A percentile compares a stretch with the other conserved stretches of the same genome.
Conservation (phyloP, 148 eudicot genomes). For the Nyssa sinensis region DNA sequence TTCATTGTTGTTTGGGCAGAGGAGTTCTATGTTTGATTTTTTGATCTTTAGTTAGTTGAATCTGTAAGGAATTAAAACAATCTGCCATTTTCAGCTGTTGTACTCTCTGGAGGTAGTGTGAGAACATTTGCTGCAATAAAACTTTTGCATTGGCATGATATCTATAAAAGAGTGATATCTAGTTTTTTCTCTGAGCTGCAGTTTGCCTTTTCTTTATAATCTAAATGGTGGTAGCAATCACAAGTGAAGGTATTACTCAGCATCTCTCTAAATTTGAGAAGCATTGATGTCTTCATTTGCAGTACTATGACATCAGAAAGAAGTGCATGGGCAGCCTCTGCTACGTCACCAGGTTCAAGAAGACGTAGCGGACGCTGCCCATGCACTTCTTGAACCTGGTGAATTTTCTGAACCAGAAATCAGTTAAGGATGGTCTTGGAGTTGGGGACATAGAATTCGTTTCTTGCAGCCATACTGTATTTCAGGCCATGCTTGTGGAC, state of each 20-base stretch:
- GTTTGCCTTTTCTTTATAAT: not conserved
- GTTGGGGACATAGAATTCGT: constrained; percentile 82
- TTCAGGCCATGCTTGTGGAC: constrained; percentile 79
- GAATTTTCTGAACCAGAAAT: constrained; percentile 55
- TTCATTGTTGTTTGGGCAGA: not conserved
- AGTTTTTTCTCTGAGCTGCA: not conserved
- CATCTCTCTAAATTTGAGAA: not conserved
- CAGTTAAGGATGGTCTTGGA: constrained; percentile 67
- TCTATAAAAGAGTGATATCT: not conserved
- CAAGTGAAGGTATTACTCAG: not conserved
- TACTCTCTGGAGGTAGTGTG: not conserved
- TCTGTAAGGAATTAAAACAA: not conserved
- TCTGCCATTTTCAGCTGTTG: constrained; percentile 7
- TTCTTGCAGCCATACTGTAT: constrained; percentile 81
- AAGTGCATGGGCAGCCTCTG: constrained; percentile 88
- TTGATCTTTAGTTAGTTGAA: not conserved
- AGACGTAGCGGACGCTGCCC: too few species aligned
- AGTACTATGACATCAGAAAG: constrained; percentile 89
- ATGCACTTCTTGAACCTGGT: constrained; percentile 87
- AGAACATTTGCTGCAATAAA: not conserved
- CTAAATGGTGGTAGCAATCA: not conserved
- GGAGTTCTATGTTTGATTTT: not conserved
- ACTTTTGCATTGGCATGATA: not conserved
- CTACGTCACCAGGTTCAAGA: too few species aligned
- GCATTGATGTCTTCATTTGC: constrained; percentile 25